Conservation (phyloP, 2,329 filamentous ascomycete species). For the Macrophomina pseudophaseolina region DNA sequence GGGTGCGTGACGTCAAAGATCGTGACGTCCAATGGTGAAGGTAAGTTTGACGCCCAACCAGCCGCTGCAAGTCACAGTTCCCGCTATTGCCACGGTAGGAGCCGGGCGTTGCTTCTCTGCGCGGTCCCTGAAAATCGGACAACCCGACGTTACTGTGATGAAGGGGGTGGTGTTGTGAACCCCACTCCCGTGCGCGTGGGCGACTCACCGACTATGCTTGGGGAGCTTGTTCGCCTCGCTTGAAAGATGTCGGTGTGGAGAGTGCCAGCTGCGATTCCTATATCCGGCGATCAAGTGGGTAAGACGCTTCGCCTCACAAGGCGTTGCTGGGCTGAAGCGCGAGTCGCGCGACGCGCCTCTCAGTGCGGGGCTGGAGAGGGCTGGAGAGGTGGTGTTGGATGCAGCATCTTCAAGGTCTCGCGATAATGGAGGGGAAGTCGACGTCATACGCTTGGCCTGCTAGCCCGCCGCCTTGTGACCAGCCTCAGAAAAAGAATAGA, state of each 20-base stretch:
- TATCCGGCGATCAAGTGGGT: constrained; percentile 19
- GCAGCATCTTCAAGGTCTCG: constrained; percentile 19
- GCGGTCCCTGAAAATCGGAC: constrained; percentile 21
- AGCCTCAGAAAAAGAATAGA: constrained; percentile 19
- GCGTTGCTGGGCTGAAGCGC: constrained; percentile 12
- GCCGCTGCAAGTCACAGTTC: constrained; percentile 8
- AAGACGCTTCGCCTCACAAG: constrained; percentile 15
- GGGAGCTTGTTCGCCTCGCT: constrained; percentile 16
- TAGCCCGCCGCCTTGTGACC: constrained; percentile 20
- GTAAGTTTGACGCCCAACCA: constrained; percentile 14
- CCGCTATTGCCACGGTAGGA: constrained; percentile 11
- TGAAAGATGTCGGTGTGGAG: constrained; percentile 20
- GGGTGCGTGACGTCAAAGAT: constrained; percentile 16
- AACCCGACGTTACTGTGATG: constrained; percentile 10
- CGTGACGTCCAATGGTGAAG: constrained; percentile 17
- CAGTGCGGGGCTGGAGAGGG: constrained; percentile 22
- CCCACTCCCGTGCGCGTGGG: constrained; percentile 16
- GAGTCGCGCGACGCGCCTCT: constrained; percentile 18
- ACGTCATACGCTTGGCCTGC: constrained; percentile 23
- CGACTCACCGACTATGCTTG: constrained; percentile 11
- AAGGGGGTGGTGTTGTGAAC: neutral
- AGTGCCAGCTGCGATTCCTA: constrained; percentile 18
- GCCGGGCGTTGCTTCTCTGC: constrained; percentile 6
- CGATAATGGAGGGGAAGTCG: constrained; percentile 17
- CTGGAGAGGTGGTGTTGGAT: constrained; percentile 8